Percentiles rank a stretch among this genome's conserved stretches.
phyloP scores from a whole-genome alignment of 1,284 basidiomycete species.

The Ustilago tritici region DNA sequence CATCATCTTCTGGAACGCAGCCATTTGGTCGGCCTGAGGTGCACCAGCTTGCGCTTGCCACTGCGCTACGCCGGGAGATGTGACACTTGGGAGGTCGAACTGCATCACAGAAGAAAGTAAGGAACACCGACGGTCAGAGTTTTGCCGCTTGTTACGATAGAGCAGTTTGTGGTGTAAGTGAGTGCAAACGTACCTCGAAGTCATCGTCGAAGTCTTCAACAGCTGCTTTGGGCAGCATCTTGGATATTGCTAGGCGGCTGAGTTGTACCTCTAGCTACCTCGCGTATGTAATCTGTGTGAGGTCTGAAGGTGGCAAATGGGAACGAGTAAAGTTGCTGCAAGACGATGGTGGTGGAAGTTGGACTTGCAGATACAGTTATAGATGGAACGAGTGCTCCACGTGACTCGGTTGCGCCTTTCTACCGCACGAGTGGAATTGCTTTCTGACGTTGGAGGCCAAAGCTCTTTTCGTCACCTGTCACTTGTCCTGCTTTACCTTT shows the following conservation, averaged over 20 bases:
- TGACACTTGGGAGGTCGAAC: slow-evolving; percentile 60
- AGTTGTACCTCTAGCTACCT: neutral
- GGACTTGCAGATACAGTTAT: slow-evolving; percentile 28
- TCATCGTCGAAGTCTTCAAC: slow-evolving; percentile 69
- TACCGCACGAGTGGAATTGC: slow-evolving; percentile 45
- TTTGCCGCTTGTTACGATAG: neutral
- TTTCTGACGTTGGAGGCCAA: slow-evolving; percentile 23
- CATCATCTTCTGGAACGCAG: slow-evolving; percentile 65
- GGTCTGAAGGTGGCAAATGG: neutral
- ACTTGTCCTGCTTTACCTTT: neutral
- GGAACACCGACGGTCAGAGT: slow-evolving; percentile 3
- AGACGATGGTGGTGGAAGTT: slow-evolving; percentile 3
- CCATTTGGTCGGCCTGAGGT: slow-evolving; percentile 55
- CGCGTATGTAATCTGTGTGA: neutral
- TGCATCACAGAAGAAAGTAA: slow-evolving; percentile 13
- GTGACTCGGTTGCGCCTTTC: slow-evolving; percentile 19
- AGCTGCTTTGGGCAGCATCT: slow-evolving; percentile 57
- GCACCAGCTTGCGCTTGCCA: slow-evolving; percentile 18
- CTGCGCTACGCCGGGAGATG: slow-evolving; percentile 47
- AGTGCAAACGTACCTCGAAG: slow-evolving; percentile 57
- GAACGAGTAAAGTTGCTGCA: neutral
- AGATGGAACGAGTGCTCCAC: slow-evolving; percentile 22
- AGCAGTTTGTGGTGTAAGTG: neutral
- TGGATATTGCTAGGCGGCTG: neutral
- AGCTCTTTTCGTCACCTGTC: slow-evolving; percentile 4